phyloP scores from a whole-genome alignment of 129 eudicot species.

The Rutidosis leptorrhynchoides region DNA sequence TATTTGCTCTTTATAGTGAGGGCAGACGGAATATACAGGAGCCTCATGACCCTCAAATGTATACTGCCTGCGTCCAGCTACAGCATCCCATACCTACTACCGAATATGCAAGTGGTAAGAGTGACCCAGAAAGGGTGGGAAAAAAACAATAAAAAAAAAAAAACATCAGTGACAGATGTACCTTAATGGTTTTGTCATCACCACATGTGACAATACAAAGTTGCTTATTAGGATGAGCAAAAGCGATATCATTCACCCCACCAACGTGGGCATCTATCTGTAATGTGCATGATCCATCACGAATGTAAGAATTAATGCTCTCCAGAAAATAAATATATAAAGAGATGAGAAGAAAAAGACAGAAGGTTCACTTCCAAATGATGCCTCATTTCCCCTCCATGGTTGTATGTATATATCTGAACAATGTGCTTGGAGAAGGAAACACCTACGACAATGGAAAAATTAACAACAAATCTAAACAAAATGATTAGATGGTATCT shows the following conservation, averaged over 20 bases:
- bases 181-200: slow-evolving; percentile 87
- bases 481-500: not conserved
- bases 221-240: slow-evolving; percentile 78
- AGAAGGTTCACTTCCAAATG: slow-evolving; percentile 60
- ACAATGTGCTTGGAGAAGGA: slow-evolving; percentile 92
- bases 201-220: slow-evolving; percentile 78
- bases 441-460: slow-evolving; percentile 48
- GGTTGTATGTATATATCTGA: slow-evolving; percentile 73
- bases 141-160: not conserved
- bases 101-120: slow-evolving; percentile 2
- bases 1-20: slow-evolving; percentile 72
- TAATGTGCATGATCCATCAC: slow-evolving; percentile 23
- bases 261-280: slow-evolving; percentile 89
- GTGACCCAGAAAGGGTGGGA: not conserved
- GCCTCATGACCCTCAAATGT: slow-evolving; percentile 93
- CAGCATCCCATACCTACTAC: slow-evolving; percentile 90
- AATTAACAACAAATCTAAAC: slow-evolving; percentile 14
- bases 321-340: not conserved
- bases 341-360: not conserved
- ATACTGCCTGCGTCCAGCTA: slow-evolving; percentile 59
- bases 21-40: slow-evolving; percentile 84
- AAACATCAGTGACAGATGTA: slow-evolving; percentile 19
- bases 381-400: slow-evolving; percentile 63
- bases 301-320: not conserved
- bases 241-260: slow-evolving; percentile 81